A percentile compares a stretch with the other conserved stretches of the same genome.
Conservation (phyloP, 768 basidiomycete species). For the Paxillus involutus region DNA sequence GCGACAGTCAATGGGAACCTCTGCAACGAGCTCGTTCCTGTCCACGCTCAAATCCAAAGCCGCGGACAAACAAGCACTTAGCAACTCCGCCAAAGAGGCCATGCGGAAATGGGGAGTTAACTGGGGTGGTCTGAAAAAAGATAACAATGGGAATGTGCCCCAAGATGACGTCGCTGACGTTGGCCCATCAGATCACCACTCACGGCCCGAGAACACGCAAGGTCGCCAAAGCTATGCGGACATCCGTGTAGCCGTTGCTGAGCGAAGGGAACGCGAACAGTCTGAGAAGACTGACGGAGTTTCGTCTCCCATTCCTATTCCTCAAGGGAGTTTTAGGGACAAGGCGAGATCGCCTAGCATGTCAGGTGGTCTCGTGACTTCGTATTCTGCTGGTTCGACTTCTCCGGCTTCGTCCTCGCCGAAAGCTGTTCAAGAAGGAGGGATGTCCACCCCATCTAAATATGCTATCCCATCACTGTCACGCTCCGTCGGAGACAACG, state of each 20-base stretch:
- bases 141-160: slow-evolving; percentile 30
- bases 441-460: slow-evolving; percentile 20
- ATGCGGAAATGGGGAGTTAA: slow-evolving; percentile 92
- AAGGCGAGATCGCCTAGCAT: slow-evolving; percentile 26
- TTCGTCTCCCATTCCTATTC: slow-evolving; percentile 36
- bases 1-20: slow-evolving; percentile 41
- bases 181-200: slow-evolving; percentile 36
- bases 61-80: slow-evolving; percentile 81
- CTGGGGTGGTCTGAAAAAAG: slow-evolving; percentile 68
- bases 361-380: slow-evolving; percentile 24
- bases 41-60: slow-evolving; percentile 77
- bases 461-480: slow-evolving; percentile 34
- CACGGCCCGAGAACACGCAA: slow-evolving; percentile 36
- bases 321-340: slow-evolving; percentile 21
- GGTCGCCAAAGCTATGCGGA: slow-evolving; percentile 69
- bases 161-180: slow-evolving; percentile 45
- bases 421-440: slow-evolving; percentile 18
- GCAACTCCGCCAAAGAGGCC: slow-evolving; percentile 82
- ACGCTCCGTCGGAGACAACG: slow-evolving; percentile 32
- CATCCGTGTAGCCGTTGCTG: slow-evolving; percentile 73
- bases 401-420: slow-evolving; percentile 22
- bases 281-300: slow-evolving; percentile 13
- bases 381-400: slow-evolving; percentile 25
- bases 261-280: slow-evolving; percentile 53
- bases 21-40: slow-evolving; percentile 61